These are phyloP conservation scores for Volutella citrinella DNA, from an alignment of 2,329 filamentous ascomycete genomes.

Conservation along the genomic window DNA sequence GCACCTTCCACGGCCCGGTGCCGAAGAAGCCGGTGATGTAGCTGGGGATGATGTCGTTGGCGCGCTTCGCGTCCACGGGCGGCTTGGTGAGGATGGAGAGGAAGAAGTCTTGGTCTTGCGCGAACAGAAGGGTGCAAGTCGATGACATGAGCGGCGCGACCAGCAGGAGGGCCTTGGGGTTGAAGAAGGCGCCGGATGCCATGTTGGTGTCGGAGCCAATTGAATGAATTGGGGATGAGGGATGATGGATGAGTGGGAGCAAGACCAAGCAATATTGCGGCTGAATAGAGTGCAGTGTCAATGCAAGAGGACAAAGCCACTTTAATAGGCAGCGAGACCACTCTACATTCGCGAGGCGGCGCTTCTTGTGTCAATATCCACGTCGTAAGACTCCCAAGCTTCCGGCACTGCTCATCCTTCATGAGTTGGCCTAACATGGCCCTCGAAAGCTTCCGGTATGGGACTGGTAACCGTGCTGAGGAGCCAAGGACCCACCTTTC, in stretches of 20 bases:
- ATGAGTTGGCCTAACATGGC: too few relatives aligned
- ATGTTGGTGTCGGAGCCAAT: conserved; percentile 19
- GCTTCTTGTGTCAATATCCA: too few relatives aligned
- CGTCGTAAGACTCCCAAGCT: too few relatives aligned
- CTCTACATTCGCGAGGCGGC: too few relatives aligned
- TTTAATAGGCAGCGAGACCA: too few relatives aligned
- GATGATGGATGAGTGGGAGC: background rate
- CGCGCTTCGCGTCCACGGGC: conserved; percentile 23
- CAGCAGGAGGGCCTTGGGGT: conserved; percentile 37
- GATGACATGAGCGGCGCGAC: conserved; percentile 45
- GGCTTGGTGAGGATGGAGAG: conserved; percentile 34
- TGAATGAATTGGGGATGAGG: background rate
- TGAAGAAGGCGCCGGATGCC: conserved; percentile 37
- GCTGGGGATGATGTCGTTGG: conserved; percentile 37
- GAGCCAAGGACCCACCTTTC: too few relatives aligned
- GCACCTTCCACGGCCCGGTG: conserved; percentile 30
- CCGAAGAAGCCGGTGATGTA: conserved; percentile 43
- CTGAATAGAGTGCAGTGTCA: too few relatives aligned
- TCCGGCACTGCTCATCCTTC: too few relatives aligned
- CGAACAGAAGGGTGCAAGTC: conserved; percentile 43
- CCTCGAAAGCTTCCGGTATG: too few relatives aligned
- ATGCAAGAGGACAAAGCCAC: too few relatives aligned
- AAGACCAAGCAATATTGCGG: too few relatives aligned
- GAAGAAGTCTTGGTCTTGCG: conserved; percentile 43
- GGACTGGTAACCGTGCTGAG: too few relatives aligned